phyloP scores from a whole-genome alignment of 177 flowering plant species.

The Vitis hybrid region DNA sequence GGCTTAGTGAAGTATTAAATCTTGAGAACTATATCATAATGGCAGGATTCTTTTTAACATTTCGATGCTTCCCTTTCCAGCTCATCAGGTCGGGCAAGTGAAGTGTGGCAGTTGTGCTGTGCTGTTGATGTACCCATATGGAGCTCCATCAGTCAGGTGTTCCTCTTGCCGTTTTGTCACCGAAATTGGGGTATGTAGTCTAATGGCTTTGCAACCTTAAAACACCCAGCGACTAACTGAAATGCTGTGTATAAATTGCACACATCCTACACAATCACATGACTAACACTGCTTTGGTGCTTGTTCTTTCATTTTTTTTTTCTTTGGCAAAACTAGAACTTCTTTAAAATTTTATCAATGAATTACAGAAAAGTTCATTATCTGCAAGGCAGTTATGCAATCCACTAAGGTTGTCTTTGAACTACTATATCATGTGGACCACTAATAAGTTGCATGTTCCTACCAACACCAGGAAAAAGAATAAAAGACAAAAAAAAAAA shows the following conservation, averaged over 20 bases:
- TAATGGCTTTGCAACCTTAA: neutral
- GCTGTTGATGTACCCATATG: slow-evolving; percentile 82
- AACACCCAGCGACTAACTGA: neutral
- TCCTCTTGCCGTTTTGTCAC: slow-evolving; percentile 66
- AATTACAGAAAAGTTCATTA: neutral
- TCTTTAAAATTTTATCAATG: neutral
- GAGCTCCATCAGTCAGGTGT: slow-evolving; percentile 78
- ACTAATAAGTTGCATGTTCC: too few relatives aligned
- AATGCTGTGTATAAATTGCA: neutral
- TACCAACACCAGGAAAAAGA: too few relatives aligned
- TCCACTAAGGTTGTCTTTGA: too few relatives aligned
- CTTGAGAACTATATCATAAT: neutral
- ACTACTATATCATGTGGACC: too few relatives aligned
- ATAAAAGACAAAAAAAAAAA: too few relatives aligned
- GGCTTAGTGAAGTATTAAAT: neutral
- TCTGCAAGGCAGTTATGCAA: too few relatives aligned
- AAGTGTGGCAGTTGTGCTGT: slow-evolving; percentile 70
- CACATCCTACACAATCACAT: neutral
- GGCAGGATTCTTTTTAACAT: neutral
- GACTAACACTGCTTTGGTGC: neutral
- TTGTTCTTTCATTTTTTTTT: neutral
- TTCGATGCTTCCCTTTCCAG: slow-evolving; percentile 32
- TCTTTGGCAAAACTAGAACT: neutral
- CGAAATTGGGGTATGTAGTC: slow-evolving; percentile 69
- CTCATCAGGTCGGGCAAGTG: slow-evolving; percentile 78